A percentile compares a stretch with the other conserved stretches of the same genome.
These are phyloP conservation scores for Mortierella claussenii DNA, from an alignment of 192 early-diverging fungal genomes.

Conservation along the genomic window DNA sequence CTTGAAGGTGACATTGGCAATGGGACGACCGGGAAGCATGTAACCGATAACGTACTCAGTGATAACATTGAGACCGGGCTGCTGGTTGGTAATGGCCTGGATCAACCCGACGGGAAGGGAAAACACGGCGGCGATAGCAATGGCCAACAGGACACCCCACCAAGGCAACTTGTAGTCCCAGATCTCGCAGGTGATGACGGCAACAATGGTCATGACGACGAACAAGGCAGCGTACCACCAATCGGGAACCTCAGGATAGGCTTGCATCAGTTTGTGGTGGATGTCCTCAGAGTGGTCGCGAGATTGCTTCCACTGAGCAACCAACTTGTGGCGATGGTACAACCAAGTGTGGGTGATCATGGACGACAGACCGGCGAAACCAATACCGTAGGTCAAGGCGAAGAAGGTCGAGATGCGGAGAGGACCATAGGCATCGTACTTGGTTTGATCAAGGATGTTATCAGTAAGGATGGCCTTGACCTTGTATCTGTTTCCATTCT, in stretches of 20 bases:
- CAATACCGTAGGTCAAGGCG: constrained; percentile 62
- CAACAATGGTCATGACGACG: constrained; percentile 34
- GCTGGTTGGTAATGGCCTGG: constrained; percentile 64
- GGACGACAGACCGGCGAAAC: constrained; percentile 57
- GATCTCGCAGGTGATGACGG: constrained; percentile 48
- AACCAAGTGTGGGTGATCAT: constrained; percentile 62
- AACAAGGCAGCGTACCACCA: constrained; percentile 64
- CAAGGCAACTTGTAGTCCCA: constrained; percentile 57
- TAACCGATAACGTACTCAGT: constrained; percentile 74
- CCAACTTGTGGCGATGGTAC: constrained; percentile 69
- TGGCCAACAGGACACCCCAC: constrained; percentile 60
- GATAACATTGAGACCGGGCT: constrained; percentile 65
- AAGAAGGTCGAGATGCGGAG: constrained; percentile 63
- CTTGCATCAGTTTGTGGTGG: constrained; percentile 76
- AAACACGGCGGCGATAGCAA: constrained; percentile 52
- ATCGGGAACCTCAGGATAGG: constrained; percentile 66
- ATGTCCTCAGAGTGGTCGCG: constrained; percentile 61
- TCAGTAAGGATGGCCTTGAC: constrained; percentile 33
- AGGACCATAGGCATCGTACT: constrained; percentile 60
- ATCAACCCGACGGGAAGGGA: constrained; percentile 69
- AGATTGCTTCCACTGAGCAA: constrained; percentile 51
- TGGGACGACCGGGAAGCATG: constrained; percentile 63
- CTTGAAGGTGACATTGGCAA: constrained; percentile 70
- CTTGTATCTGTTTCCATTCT: constrained; percentile 39
- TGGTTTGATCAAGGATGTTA: constrained; percentile 49